Evolutionary conservation across 768 basidiomycete species (phyloP).

Genomic region (Leccinum longicurvipes): DNA sequence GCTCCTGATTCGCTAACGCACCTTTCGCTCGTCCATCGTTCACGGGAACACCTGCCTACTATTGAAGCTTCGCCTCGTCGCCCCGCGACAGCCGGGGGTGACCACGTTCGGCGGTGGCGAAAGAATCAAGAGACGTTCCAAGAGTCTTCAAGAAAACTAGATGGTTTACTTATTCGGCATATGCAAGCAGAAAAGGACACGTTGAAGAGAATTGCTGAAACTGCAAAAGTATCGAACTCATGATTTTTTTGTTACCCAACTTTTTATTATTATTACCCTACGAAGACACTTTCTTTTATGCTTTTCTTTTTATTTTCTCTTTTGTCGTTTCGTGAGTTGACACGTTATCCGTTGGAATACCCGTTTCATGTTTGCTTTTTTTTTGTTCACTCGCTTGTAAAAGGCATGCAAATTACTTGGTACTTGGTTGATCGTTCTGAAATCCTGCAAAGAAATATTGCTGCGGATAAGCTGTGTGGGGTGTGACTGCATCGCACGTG

Average conservation of each 20-base stretch:
- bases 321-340: constrained; percentile 7
- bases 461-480: too few species aligned
- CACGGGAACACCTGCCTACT: constrained; percentile 38
- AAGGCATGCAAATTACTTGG: constrained; percentile 21
- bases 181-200: constrained; percentile 82
- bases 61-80: constrained; percentile 9
- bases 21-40: constrained; percentile 37
- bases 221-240: constrained; percentile 33
- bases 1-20: constrained; percentile 30
- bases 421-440: constrained; percentile 13
- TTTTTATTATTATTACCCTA: constrained; percentile 14
- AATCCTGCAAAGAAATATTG: background rate
- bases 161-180: constrained; percentile 79
- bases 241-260: constrained; percentile 10
- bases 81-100: constrained; percentile 16
- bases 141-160: constrained; percentile 63
- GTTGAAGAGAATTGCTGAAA: constrained; percentile 68
- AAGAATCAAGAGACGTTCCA: constrained; percentile 37
- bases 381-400: constrained; percentile 23
- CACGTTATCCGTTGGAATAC: constrained; percentile 24
- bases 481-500: constrained; percentile 21
- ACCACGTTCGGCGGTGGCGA: constrained; percentile 29
- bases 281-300: constrained; percentile 1
- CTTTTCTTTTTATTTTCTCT: background rate
- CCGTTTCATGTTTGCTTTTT: constrained; percentile 19